Evolutionary conservation across 441 rosid genomes (phyloP).

Genomic region (Metrosideros polymorpha): DNA sequence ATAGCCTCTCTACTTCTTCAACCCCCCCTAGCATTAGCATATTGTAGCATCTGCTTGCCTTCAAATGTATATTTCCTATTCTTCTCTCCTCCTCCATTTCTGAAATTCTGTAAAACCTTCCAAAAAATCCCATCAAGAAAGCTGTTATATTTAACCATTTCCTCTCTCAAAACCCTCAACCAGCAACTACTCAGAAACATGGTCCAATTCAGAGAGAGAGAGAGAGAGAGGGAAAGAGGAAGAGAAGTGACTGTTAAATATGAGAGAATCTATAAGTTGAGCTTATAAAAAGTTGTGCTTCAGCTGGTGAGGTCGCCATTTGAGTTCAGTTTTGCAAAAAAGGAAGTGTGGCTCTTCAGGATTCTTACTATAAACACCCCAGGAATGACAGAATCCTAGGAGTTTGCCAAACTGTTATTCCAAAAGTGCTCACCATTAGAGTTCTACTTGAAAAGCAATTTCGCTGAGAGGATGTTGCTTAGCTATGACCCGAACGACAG

Average conservation of each 20-base stretch:
- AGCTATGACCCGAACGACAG: slow-evolving; percentile 57
- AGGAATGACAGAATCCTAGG: neutral
- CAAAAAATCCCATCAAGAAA: neutral
- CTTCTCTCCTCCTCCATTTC: neutral
- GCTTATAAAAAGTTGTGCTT: neutral
- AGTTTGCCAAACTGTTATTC: neutral
- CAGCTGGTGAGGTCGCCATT: neutral
- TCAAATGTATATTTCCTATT: neutral
- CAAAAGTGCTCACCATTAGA: neutral
- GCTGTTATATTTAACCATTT: neutral
- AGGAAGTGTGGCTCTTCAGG: neutral
- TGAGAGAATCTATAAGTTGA: slow-evolving; percentile 11
- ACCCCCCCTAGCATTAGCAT: slow-evolving; percentile 12
- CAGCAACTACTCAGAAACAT: neutral
- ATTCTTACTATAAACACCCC: neutral
- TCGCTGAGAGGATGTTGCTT: slow-evolving; percentile 36
- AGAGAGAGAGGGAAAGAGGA: neutral
- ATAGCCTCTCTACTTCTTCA: slow-evolving; percentile 6
- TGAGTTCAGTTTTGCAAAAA: neutral
- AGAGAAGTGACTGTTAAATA: neutral
- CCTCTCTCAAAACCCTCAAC: neutral
- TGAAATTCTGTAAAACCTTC: neutral
- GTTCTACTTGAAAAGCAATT: neutral
- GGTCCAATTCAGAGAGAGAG: neutral
- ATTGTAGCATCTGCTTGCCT: neutral